phyloP scores from a whole-genome alignment of 495 filamentous ascomycete species.

The Letharia lupina region DNA sequence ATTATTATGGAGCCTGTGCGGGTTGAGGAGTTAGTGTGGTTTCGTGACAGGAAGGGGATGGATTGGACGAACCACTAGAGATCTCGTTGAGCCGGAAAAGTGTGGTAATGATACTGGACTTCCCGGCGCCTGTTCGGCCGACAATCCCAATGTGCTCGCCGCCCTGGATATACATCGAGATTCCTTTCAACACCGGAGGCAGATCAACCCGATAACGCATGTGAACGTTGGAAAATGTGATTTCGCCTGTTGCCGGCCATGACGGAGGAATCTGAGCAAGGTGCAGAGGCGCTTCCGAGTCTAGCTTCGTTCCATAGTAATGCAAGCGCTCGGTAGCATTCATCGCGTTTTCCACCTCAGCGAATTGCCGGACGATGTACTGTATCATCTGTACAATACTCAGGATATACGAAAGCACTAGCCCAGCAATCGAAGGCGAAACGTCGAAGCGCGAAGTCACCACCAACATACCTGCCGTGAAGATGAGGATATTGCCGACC shows the following conservation, averaged over 20 bases:
- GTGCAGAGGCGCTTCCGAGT: slow-evolving; percentile 76
- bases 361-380: slow-evolving; percentile 49
- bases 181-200: slow-evolving; percentile 20
- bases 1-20: slow-evolving; percentile 19
- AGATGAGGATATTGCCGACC: slow-evolving; percentile 38
- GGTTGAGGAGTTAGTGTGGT: too few relatives aligned
- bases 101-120: slow-evolving; percentile 26
- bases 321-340: slow-evolving; percentile 59
- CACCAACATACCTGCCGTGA: slow-evolving; percentile 48
- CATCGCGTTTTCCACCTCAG: slow-evolving; percentile 59
- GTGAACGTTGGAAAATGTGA: slow-evolving; percentile 26
- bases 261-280: slow-evolving; percentile 28
- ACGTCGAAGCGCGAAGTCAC: slow-evolving; percentile 43
- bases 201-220: slow-evolving; percentile 24
- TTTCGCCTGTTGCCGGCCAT: slow-evolving; percentile 29
- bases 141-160: slow-evolving; percentile 31
- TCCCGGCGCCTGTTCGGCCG: slow-evolving; percentile 34
- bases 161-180: slow-evolving; percentile 25
- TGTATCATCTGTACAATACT: slow-evolving; percentile 34
- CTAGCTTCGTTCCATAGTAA: slow-evolving; percentile 68
- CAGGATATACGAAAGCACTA: slow-evolving; percentile 52
- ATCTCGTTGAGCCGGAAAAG: slow-evolving; percentile 32
- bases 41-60: too few relatives aligned
- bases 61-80: slow-evolving; percentile 13
- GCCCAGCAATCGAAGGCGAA: slow-evolving; percentile 48